Conservation (phyloP, 2,329 filamentous ascomycete genomes). For the Beauveria medogensis region DNA sequence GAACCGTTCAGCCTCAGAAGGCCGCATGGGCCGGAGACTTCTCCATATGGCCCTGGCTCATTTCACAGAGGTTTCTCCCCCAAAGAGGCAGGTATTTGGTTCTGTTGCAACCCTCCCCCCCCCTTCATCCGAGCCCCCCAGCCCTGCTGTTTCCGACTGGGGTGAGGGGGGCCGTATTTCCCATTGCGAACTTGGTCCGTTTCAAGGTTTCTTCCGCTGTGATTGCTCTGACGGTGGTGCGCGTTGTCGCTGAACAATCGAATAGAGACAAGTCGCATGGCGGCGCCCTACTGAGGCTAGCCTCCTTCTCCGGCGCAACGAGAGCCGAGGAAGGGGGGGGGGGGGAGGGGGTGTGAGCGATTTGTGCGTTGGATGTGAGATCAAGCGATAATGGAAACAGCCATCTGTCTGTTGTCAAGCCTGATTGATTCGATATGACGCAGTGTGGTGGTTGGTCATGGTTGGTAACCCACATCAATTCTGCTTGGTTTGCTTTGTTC, state of each 20-base stretch:
- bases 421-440: neutral
- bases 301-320: neutral
- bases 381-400: neutral
- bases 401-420: neutral
- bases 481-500: neutral
- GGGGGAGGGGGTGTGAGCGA: neutral
- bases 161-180: no score
- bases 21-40: neutral
- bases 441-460: neutral
- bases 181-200: neutral
- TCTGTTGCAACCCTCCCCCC: neutral
- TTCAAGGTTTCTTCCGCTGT: neutral
- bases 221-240: neutral
- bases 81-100: neutral
- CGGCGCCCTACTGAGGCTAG: neutral
- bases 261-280: neutral
- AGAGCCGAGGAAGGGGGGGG: neutral
- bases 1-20: conserved; percentile 2
- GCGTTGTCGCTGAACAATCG: neutral
- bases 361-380: neutral
- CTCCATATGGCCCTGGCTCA: neutral
- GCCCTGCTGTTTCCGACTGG: neutral
- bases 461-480: no score
- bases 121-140: neutral
- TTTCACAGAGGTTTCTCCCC: neutral